phyloP scores from a whole-genome alignment of 768 basidiomycete species.

The Xerocomellus dryophilus region DNA sequence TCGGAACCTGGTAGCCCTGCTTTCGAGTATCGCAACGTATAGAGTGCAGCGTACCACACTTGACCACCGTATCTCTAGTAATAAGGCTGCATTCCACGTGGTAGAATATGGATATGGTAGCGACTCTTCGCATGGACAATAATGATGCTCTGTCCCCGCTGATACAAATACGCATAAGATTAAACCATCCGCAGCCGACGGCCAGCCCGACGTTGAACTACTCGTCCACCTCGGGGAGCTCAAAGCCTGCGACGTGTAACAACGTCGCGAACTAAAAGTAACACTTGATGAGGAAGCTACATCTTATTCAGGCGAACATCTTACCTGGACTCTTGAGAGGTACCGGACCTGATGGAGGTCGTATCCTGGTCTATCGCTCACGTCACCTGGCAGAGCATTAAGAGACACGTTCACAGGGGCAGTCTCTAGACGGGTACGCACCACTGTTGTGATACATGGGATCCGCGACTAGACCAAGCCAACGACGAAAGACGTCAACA shows the following conservation, averaged over 20 bases:
- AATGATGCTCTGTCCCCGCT: background rate
- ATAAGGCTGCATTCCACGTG: background rate
- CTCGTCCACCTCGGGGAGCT: constrained; percentile 26
- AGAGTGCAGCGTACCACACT: background rate
- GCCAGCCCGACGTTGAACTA: background rate
- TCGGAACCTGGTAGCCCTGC: constrained; percentile 87
- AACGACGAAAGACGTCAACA: background rate
- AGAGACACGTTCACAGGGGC: background rate
- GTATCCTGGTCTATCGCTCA: constrained; percentile 76
- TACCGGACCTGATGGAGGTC: constrained; percentile 78
- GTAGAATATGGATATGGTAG: background rate
- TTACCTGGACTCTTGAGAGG: constrained; percentile 85
- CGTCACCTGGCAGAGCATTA: constrained; percentile 49
- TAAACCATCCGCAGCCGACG: background rate
- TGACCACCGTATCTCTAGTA: background rate
- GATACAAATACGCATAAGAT: constrained; percentile 10
- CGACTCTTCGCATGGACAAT: too few relatives aligned
- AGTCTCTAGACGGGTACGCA: constrained; percentile 25
- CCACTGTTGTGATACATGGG: constrained; percentile 89
- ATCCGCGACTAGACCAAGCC: constrained; percentile 57
- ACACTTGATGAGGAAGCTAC: background rate
- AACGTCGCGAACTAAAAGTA: constrained; percentile 58
- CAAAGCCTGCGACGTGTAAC: constrained; percentile 66
- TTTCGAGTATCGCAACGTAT: constrained; percentile 83
- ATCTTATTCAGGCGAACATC: constrained; percentile 12